Evolutionary conservation across 169 alveolate species (phyloP).

Genomic region (Cryptosporidium parvum): DNA sequence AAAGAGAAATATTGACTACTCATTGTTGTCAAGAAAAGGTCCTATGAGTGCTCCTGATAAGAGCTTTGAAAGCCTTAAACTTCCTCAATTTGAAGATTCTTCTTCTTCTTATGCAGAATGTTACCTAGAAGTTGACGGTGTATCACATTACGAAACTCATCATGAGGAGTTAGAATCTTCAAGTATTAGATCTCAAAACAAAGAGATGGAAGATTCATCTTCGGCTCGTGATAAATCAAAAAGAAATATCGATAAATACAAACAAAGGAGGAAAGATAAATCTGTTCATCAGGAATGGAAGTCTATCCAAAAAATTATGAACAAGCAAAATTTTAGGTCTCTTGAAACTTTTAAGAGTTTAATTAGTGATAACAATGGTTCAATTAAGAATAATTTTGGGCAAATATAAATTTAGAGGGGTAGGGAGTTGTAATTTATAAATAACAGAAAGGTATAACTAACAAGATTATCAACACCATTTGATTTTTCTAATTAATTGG

Average conservation of each 20-base stretch:
- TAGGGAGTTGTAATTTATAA: not conserved
- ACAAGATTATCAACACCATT: not conserved
- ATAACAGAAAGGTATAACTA: not conserved
- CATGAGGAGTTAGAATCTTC: conserved; percentile 28
- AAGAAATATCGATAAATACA: not conserved
- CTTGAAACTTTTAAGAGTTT: conserved; percentile 16
- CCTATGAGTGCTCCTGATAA: not conserved
- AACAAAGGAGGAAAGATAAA: conserved; percentile 13
- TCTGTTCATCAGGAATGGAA: conserved; percentile 40
- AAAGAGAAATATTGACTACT: not conserved
- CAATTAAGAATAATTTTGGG: not conserved
- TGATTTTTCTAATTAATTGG: not conserved
- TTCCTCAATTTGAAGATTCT: conserved; percentile 22
- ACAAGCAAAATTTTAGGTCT: conserved; percentile 21
- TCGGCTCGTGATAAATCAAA: not conserved
- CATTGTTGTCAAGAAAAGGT: conserved; percentile 25
- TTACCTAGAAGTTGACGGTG: conserved; percentile 55
- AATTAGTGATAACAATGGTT: not conserved
- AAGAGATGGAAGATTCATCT: not conserved
- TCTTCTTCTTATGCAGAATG: conserved; percentile 58
- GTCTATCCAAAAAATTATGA: conserved; percentile 35
- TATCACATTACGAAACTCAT: conserved; percentile 32
- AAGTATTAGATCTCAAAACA: not conserved
- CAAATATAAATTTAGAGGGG: not conserved
- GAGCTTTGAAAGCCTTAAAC: not conserved